A percentile compares a stretch with the other conserved stretches of the same genome.
Conservation (phyloP, 441 rosid species). For the Populus trichocarpa region DNA sequence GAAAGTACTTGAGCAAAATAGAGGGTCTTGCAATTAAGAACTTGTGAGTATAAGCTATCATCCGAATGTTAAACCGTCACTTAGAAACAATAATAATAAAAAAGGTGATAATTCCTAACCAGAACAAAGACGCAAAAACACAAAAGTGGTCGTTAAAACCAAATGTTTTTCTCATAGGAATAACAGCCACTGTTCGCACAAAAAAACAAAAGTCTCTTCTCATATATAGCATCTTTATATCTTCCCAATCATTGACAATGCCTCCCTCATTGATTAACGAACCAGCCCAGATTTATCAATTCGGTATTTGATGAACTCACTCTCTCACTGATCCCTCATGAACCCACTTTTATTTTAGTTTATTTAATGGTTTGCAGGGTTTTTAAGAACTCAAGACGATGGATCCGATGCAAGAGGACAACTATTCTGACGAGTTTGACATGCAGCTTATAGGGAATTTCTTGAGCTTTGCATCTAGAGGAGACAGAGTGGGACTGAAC, state of each 20-base stretch:
- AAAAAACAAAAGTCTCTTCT: background rate
- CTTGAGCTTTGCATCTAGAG: conserved; percentile 58
- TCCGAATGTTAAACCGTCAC: too few relatives aligned
- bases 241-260: background rate
- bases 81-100: too few relatives aligned
- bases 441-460: conserved; percentile 63
- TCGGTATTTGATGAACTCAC: too few relatives aligned
- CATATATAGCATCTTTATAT: background rate
- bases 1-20: too few relatives aligned
- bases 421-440: conserved; percentile 29
- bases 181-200: conserved; percentile 4
- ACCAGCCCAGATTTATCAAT: background rate
- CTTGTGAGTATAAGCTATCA: too few relatives aligned
- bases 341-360: too few relatives aligned
- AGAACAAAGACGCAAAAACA: background rate
- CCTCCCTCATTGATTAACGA: background rate
- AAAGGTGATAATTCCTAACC: too few relatives aligned
- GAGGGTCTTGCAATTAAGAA: too few relatives aligned
- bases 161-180: background rate
- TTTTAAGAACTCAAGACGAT: background rate
- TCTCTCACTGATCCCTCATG: too few relatives aligned
- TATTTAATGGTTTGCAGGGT: background rate
- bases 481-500: conserved; percentile 61
- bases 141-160: conserved; percentile 8
- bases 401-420: conserved; percentile 16